Conservation (phyloP, 129 eudicot genomes). For the Flaveria brownii region DNA sequence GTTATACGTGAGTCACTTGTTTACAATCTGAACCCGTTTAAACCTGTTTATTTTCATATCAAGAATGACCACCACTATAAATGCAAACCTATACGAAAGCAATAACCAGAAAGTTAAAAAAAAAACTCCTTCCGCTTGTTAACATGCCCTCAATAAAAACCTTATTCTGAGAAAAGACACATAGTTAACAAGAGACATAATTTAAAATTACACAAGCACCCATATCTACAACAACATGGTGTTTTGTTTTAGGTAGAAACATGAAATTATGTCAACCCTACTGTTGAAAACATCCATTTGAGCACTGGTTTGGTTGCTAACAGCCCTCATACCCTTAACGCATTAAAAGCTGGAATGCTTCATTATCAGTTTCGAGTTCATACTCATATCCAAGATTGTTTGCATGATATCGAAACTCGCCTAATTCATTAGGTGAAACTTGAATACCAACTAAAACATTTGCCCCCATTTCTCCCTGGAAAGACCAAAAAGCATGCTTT, state of each 20-base stretch:
- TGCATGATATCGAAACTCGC: slow-evolving; percentile 65
- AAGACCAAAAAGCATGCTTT: slow-evolving; percentile 5
- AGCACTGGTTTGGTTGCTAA: not conserved
- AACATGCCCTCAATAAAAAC: not conserved
- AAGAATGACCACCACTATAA: not conserved
- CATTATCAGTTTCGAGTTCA: slow-evolving; percentile 59
- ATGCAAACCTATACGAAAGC: not conserved
- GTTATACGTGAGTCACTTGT: not conserved
- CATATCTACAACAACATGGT: slow-evolving; percentile 28
- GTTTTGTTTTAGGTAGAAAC: slow-evolving; percentile 5
- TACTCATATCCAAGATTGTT: slow-evolving; percentile 79
- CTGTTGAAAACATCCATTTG: slow-evolving; percentile 14
- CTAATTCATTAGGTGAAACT: slow-evolving; percentile 55
- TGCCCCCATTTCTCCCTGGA: slow-evolving; percentile 91
- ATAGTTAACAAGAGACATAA: not conserved
- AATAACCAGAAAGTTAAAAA: not conserved
- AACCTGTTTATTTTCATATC: not conserved
- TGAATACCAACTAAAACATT: slow-evolving; percentile 94
- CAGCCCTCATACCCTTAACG: slow-evolving; percentile 40
- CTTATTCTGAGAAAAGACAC: not conserved
- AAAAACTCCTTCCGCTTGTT: not conserved
- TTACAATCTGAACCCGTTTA: no score
- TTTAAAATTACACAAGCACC: not conserved
- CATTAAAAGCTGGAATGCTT: slow-evolving; percentile 74
- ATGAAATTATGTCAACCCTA: slow-evolving; percentile 8